These are phyloP conservation scores for Solanum habrochaites DNA, from an alignment of 257 asterid genomes.

Conservation along the genomic window DNA sequence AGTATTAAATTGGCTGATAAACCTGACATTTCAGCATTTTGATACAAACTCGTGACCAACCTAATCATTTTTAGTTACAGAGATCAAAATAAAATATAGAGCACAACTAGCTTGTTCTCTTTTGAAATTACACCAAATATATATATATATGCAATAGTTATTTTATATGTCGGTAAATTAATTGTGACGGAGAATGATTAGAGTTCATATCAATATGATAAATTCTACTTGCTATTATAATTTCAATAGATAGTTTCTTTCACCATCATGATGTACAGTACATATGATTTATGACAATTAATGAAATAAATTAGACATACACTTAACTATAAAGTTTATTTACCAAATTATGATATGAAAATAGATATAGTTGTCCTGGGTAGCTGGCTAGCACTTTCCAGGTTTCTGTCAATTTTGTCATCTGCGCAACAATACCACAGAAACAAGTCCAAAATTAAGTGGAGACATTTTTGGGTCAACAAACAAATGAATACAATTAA, in stretches of 20 bases:
- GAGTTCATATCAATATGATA: background rate
- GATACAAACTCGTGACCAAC: constrained; percentile 3
- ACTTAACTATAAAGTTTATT: background rate
- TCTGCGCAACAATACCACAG: background rate
- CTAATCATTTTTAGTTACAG: background rate
- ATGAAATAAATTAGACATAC: background rate
- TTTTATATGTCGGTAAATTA: background rate
- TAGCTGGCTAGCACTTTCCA: background rate
- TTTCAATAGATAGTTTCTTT: background rate
- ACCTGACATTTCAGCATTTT: background rate
- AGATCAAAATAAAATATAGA: background rate
- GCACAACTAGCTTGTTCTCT: background rate
- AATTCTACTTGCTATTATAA: background rate
- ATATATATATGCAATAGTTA: background rate
- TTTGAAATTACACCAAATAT: background rate
- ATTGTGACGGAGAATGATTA: background rate
- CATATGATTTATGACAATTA: background rate
- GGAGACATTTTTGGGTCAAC: background rate
- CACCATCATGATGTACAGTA: background rate
- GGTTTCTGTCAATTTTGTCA: background rate
- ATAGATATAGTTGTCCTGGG: background rate
- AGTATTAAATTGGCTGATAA: background rate
- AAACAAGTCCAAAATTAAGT: background rate
- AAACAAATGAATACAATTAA: background rate
- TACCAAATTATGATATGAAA: background rate